phyloP scores from a whole-genome alignment of 192 early-diverging fungal genomes.

The Gamsiella multidivaricata region DNA sequence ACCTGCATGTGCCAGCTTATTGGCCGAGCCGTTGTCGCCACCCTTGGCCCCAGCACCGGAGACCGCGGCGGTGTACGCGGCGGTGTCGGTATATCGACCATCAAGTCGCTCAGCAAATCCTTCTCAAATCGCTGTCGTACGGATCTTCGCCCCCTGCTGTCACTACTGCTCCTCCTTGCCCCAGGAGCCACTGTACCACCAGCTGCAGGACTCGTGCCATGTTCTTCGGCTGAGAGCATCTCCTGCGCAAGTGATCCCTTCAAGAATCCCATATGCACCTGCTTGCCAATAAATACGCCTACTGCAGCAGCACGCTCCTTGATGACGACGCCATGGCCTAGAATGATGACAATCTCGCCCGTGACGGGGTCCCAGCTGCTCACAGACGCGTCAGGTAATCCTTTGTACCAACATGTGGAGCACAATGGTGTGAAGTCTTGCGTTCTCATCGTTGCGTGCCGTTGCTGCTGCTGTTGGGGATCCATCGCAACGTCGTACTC shows the following conservation, averaged over 20 bases:
- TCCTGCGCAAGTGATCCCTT: conserved; percentile 43
- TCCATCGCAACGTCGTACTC: not conserved
- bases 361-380: conserved; percentile 32
- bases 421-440: conserved; percentile 11
- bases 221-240: conserved; percentile 29
- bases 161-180: conserved; percentile 1
- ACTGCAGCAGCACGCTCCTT: conserved; percentile 45
- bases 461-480: too few species aligned
- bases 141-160: not conserved
- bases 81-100: conserved; percentile 34
- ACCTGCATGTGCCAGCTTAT: conserved; percentile 19
- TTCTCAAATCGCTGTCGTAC: not conserved
- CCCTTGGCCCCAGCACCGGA: conserved; percentile 21
- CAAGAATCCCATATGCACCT: conserved; percentile 49
- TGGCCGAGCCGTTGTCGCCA: too few species aligned
- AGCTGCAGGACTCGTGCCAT: not conserved
- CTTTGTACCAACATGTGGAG: conserved; percentile 29
- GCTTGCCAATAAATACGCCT: conserved; percentile 49
- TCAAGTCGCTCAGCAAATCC: not conserved
- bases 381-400: conserved; percentile 37
- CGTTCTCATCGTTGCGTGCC: not conserved
- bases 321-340: conserved; percentile 40
- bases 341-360: conserved; percentile 17
- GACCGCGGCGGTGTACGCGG: conserved; percentile 47
- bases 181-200: not conserved